phyloP scores from a whole-genome alignment of 306 rosid genomes.

The Parietaria judaica region DNA sequence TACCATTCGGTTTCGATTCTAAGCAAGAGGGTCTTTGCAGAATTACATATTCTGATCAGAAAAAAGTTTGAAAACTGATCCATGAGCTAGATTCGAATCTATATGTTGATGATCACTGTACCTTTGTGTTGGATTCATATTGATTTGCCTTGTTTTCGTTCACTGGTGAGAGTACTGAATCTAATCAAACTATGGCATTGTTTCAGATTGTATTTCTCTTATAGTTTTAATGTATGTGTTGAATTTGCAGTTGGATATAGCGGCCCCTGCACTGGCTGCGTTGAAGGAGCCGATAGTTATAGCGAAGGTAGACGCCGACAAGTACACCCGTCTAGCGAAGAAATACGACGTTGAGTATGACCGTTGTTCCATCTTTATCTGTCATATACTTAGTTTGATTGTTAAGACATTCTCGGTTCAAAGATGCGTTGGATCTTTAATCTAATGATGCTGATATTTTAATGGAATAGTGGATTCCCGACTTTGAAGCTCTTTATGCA shows the following conservation, averaged over 20 bases:
- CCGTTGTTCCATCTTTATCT: slow-evolving; percentile 2
- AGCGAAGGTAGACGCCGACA: slow-evolving; percentile 85
- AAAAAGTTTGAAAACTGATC: no score
- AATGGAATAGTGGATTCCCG: slow-evolving; percentile 58
- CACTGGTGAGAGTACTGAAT: no score
- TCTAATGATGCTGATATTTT: slow-evolving; percentile 1
- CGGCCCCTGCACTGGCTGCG: slow-evolving; percentile 71
- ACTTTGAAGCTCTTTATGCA: slow-evolving; percentile 11
- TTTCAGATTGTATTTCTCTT: no score
- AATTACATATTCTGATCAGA: no score
- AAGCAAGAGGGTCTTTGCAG: background rate
- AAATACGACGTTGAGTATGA: slow-evolving; percentile 66
- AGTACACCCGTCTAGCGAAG: slow-evolving; percentile 50
- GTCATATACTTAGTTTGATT: no score
- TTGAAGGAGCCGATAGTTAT: slow-evolving; percentile 68
- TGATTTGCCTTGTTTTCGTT: no score
- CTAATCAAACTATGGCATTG: no score
- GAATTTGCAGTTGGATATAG: slow-evolving; percentile 73
- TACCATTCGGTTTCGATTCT: background rate
- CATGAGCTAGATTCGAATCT: no score
- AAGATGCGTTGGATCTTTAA: background rate
- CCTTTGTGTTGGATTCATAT: no score
- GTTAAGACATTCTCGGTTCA: background rate
- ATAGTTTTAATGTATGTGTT: slow-evolving; percentile 2
- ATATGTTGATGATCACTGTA: no score